Conservation (phyloP, 2,329 filamentous ascomycete genomes). For the Apiospora rasikravindrae region DNA sequence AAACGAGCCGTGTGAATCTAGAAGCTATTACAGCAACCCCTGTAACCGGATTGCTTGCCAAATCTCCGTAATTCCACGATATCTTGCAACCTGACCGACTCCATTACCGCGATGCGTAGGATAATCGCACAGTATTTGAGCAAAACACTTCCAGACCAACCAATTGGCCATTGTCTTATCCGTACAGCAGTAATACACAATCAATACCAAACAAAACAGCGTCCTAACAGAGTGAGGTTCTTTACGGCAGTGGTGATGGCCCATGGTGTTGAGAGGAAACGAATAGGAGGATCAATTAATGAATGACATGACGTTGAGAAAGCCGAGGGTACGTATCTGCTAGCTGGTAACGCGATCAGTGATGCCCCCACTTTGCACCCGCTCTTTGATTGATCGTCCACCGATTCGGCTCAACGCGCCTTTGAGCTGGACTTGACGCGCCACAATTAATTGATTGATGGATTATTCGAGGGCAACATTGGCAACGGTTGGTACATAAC, state of each 20-base stretch:
- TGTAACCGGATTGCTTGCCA: too few species aligned
- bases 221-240: neutral
- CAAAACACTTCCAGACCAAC: neutral
- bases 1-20: too few species aligned
- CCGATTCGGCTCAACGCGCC: neutral
- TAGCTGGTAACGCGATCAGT: neutral
- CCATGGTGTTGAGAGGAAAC: neutral
- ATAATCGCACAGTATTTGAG: neutral
- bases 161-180: neutral
- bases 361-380: neutral
- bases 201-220: neutral
- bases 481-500: neutral
- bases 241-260: neutral
- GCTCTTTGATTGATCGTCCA: neutral
- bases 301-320: conserved; percentile 1
- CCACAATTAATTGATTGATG: conserved; percentile 9
- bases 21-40: too few species aligned
- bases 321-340: neutral
- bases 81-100: too few species aligned
- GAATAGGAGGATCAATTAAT: neutral
- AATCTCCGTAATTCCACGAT: too few species aligned
- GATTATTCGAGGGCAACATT: neutral
- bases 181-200: fast-evolving
- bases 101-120: neutral
- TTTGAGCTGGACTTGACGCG: conserved; percentile 6